Evolutionary conservation across 139 green algal species (phyloP), one percentile per base, ranked within the genome.

Genomic region (Eudorina sp.): DNA sequence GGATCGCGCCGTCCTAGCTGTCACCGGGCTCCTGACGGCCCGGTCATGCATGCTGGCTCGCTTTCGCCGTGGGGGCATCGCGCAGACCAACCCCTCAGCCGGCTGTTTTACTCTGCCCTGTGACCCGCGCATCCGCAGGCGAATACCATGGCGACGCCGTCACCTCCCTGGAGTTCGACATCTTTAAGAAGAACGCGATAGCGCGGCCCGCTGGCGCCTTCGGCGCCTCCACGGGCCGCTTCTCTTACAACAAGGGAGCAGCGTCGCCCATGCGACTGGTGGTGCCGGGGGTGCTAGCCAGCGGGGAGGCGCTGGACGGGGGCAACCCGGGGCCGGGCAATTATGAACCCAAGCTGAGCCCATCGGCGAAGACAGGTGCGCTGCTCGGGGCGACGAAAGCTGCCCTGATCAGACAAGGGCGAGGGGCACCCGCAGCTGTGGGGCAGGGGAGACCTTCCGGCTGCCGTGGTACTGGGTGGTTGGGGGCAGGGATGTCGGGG

Each of bases 101-200:
- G n/a, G n/a, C n/a, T n/a, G n/a, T n/a, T n/a, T n/a, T n/a, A n/a
- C n/a, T n/a, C n/a, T n/a, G n/a, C n/a, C n/a, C n/a, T n/a, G n/a
- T n/a, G n/a, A n/a, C n/a, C n/a, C n/a, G n/a, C 31, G 11, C 74
- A 25, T 45, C 23, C 46, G 4, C 60, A 86, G 80, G 80, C 29
- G 60, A 87, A 0, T 87, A 87, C 64, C 81, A 87, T 19, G 31
- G 62, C 3, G 81, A 87, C 60, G 81, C 64, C 36, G 81, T 87
- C 8, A 74, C 45, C 23, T 88, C 83, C 13, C 38, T 88, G 25
- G 68, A 80, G 68, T 82, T 31, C 5, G 83, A 81, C 43, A 34
- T 55, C 11, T 80, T 68, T 36, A 80, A 81, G 16, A 55, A 58
- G 23, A 46, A 48, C 3, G 40, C 68, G 0, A 53, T 53, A 0